These are phyloP conservation scores for Gaeumannomyces sp. DNA, from an alignment of 2,329 filamentous ascomycete genomes.

Conservation along the genomic window DNA sequence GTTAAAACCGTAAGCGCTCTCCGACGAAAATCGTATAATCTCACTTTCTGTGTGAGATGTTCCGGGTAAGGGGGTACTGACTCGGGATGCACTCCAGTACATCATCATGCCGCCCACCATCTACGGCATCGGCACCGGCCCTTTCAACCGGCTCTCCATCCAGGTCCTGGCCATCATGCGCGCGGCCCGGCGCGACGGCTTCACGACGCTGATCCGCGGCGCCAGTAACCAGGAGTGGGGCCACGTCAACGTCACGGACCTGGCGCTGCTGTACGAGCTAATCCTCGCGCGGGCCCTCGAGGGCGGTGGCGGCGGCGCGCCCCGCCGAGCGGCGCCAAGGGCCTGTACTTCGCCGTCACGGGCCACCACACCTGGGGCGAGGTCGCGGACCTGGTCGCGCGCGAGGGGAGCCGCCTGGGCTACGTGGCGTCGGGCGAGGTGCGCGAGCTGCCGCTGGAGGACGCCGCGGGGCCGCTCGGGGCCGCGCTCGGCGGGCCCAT, in stretches of 20 bases:
- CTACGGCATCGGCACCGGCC: constrained; percentile 37
- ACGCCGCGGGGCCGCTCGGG: constrained; percentile 14
- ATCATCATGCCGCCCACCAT: constrained; percentile 42
- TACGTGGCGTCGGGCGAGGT: constrained; percentile 23
- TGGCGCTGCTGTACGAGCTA: constrained; percentile 34
- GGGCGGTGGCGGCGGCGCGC: constrained; percentile 15
- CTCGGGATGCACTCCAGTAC: neutral
- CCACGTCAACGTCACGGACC: constrained; percentile 38
- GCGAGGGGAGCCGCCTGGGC: constrained; percentile 25
- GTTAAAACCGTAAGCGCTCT: neutral
- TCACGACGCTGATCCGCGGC: constrained; percentile 25
- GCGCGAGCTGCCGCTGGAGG: constrained; percentile 22
- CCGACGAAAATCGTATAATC: too few relatives aligned
- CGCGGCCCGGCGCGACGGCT: constrained; percentile 18
- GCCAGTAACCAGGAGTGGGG: constrained; percentile 32
- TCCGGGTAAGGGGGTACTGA: too few relatives aligned
- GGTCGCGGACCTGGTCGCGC: constrained; percentile 29
- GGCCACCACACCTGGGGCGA: constrained; percentile 34
- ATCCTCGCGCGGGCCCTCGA: constrained; percentile 27
- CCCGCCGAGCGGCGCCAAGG: constrained; percentile 29
- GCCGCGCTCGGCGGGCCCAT: neutral
- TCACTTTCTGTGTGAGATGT: too few relatives aligned
- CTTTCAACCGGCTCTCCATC: constrained; percentile 32
- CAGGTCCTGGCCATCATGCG: constrained; percentile 27
- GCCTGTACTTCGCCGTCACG: constrained; percentile 36